These are phyloP conservation scores for Pestalotiopsis sp. DNA, from an alignment of 2,329 filamentous ascomycete genomes.

Conservation along the genomic window DNA sequence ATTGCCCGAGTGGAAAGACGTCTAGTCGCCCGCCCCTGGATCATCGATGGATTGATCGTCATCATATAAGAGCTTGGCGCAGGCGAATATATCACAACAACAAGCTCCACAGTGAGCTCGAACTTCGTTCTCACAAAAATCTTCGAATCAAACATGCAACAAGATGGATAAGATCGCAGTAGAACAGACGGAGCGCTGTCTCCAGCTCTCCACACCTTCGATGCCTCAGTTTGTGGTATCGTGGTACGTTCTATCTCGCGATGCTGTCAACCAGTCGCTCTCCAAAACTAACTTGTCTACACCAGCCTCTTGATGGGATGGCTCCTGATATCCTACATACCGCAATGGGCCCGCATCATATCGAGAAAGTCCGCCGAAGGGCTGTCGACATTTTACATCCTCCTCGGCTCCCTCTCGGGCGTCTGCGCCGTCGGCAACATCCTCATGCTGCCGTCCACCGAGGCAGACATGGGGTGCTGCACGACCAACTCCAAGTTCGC, in stretches of 20 bases:
- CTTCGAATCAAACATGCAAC: background rate
- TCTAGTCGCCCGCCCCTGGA: background rate
- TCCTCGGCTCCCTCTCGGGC: slow-evolving; percentile 9
- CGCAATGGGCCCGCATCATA: slow-evolving; percentile 12
- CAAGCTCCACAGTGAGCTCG: background rate
- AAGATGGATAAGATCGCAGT: background rate
- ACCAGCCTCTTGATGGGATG: slow-evolving; percentile 9
- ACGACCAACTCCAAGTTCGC: slow-evolving; percentile 20
- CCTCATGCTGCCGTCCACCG: slow-evolving; percentile 21
- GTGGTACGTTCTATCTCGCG: background rate
- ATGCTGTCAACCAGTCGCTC: background rate
- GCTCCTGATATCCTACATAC: slow-evolving; percentile 10
- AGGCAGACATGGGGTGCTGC: slow-evolving; percentile 24
- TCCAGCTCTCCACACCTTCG: background rate
- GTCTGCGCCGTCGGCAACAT: slow-evolving; percentile 17
- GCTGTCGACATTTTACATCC: slow-evolving; percentile 12
- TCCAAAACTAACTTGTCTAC: too few relatives aligned
- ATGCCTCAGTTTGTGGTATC: slow-evolving; percentile 6
- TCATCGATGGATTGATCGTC: background rate
- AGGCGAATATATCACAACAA: background rate
- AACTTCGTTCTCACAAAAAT: background rate
- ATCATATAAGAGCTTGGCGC: background rate
- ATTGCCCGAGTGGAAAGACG: background rate
- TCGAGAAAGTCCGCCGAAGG: slow-evolving; percentile 9
- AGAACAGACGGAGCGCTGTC: background rate